Evolutionary conservation across 495 filamentous ascomycete species (phyloP).

Genomic region (Aspergillus nanangensis): DNA sequence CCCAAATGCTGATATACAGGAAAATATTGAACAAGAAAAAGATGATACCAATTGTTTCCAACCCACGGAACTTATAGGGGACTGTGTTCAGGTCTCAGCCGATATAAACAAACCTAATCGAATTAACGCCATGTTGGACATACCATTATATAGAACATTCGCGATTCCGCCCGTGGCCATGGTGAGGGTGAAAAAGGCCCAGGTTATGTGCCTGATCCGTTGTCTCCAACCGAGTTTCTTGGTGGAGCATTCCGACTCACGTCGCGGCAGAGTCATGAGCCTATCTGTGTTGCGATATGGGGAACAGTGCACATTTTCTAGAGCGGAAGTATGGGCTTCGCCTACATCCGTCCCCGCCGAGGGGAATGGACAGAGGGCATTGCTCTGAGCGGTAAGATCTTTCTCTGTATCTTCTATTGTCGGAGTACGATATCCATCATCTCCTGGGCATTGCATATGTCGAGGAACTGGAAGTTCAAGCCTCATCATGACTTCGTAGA

Average conservation of each 20-base stretch:
- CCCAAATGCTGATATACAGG: conserved; percentile 66
- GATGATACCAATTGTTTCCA: conserved; percentile 65
- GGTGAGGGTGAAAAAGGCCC: conserved; percentile 70
- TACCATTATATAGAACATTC: conserved; percentile 70
- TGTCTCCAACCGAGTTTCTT: conserved; percentile 38
- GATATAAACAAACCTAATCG: conserved; percentile 2
- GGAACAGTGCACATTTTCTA: conserved; percentile 23
- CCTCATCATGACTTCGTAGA: conserved; percentile 13
- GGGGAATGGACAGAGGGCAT: conserved; percentile 2
- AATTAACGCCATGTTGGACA: not conserved
- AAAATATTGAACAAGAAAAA: conserved; percentile 74
- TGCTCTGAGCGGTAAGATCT: conserved; percentile 13
- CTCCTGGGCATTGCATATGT: conserved; percentile 38
- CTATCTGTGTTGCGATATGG: conserved; percentile 17
- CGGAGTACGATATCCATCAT: conserved; percentile 47
- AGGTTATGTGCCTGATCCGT: conserved; percentile 50
- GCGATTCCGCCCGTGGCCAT: conserved; percentile 86
- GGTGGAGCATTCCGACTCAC: conserved; percentile 11
- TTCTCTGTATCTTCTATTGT: conserved; percentile 44
- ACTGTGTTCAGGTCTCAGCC: conserved; percentile 35
- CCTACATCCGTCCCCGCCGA: conserved; percentile 10
- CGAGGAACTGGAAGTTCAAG: conserved; percentile 25
- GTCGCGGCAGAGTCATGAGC: conserved; percentile 6
- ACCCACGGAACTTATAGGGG: conserved; percentile 63
- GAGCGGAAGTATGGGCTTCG: conserved; percentile 30